Base-by-base conservation (phyloP, 75 land plant genomes). In the Pinus albicaulis region DNA sequence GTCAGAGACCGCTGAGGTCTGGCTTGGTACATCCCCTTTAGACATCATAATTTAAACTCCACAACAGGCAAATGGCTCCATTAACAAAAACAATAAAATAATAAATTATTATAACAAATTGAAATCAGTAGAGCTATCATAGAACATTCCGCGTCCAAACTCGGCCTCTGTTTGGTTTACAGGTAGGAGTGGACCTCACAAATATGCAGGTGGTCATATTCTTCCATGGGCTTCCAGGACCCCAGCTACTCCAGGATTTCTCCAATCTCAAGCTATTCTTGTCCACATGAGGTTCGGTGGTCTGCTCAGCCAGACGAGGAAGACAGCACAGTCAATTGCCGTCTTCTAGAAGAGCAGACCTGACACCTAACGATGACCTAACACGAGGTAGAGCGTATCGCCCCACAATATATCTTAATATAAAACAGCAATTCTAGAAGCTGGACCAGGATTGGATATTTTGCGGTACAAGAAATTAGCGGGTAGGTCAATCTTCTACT, bases 71-170 rank as follows among this genome's bases (percentile, higher is more conserved):
- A 15, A 17, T 16, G 31, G 41, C 71, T 52, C 48, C 34, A 64
- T 16, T 28, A 31, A 64, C 68, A 64, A 31, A 16, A 36, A 28
- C 68, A 38, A 36, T 17, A 38, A 20, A 0, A 34, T 36, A 41
- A 61, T 0, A 8, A 7, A 20, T 34, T 6, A 34, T 64, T 31
- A 15, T 0, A 38, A 41, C 20, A 20, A 38, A 17, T 11, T 36
- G 70, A 65, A 36, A 36, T 65, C 4, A 22, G 71, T 31, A 7
- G 52, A 38, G 22, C 52, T 68, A 38, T 38, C 71, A 68, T 41
- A 11, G 71, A 68, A 68, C 71, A 41, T 68, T 68, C 71, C 71
- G 48, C 71, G n/a, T 41, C 71, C 71, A 44, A 68, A 38, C 19
- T 41, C 23, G 71, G 48, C 13, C 48, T 19, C 11, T 7, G 52